A percentile compares a stretch with the other conserved stretches of the same genome.
phyloP scores from a whole-genome alignment of 208 protist species.

The Trypanosoma melophagium region DNA sequence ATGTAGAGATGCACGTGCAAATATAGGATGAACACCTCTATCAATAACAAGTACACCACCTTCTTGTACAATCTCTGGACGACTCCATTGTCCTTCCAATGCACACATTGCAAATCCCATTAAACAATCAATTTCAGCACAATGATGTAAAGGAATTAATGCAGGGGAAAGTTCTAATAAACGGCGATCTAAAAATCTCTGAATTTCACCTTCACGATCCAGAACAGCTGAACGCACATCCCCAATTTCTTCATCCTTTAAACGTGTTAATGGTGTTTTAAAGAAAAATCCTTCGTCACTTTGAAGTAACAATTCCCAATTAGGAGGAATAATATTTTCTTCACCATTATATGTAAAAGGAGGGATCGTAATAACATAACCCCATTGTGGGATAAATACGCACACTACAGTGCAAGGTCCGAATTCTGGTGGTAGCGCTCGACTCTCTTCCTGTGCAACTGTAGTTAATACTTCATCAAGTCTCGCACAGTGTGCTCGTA shows the following conservation, averaged over 20 bases:
- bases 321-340: slow-evolving; percentile 3
- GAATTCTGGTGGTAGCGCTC: slow-evolving; percentile 16
- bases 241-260: slow-evolving; percentile 71
- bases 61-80: slow-evolving; percentile 32
- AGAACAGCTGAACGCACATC: slow-evolving; percentile 65
- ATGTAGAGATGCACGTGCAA: slow-evolving; percentile 37
- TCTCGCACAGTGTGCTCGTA: slow-evolving; percentile 14
- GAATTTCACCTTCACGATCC: slow-evolving; percentile 64
- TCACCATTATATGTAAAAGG: not conserved
- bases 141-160: slow-evolving; percentile 47
- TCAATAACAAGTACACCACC: slow-evolving; percentile 54
- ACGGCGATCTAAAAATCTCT: slow-evolving; percentile 50
- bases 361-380: slow-evolving; percentile 27
- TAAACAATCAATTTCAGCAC: slow-evolving; percentile 79
- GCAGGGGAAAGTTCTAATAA: slow-evolving; percentile 64
- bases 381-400: slow-evolving; percentile 32
- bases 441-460: slow-evolving; percentile 23
- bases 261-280: slow-evolving; percentile 60
- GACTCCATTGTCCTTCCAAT: slow-evolving; percentile 63
- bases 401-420: slow-evolving; percentile 21
- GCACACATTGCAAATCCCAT: slow-evolving; percentile 66
- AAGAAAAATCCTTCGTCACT: slow-evolving; percentile 57
- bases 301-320: slow-evolving; percentile 36
- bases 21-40: slow-evolving; percentile 71
- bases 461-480: slow-evolving; percentile 28